Evolutionary conservation across 208 protist species (phyloP).

Genomic region (Blastocrithidia nonstop): DNA sequence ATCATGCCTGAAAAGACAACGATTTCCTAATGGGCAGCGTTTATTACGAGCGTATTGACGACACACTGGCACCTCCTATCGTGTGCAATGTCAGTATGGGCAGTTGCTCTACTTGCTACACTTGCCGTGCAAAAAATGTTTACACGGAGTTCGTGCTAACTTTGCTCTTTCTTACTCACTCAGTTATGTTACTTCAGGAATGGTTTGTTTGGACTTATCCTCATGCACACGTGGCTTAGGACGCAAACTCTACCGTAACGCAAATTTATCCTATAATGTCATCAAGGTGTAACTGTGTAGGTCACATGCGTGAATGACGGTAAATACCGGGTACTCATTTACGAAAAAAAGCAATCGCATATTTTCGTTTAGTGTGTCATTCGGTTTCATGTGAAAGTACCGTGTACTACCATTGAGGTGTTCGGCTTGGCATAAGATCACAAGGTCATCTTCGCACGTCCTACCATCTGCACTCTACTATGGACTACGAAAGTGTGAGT

Average conservation of each 20-base stretch:
- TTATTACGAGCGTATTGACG: conserved; percentile 30
- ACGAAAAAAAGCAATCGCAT: conserved; percentile 72
- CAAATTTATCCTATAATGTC: conserved; percentile 57
- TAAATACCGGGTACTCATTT: conserved; percentile 75
- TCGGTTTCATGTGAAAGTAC: conserved; percentile 46
- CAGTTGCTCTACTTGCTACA: conserved; percentile 15
- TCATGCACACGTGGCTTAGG: too few relatives aligned
- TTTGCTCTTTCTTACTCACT: too few relatives aligned
- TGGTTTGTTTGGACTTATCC: too few relatives aligned
- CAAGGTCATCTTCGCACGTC: too few relatives aligned
- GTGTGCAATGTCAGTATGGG: conserved; percentile 64
- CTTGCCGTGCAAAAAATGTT: too few relatives aligned
- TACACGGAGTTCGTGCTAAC: too few relatives aligned
- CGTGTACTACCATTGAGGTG: conserved; percentile 29
- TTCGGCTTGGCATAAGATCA: conserved; percentile 46
- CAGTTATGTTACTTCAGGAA: too few relatives aligned
- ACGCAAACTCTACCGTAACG: conserved; percentile 51
- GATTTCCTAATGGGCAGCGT: conserved; percentile 30
- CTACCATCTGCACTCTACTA: too few relatives aligned
- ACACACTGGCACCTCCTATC: conserved; percentile 45
- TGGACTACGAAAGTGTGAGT: too few relatives aligned
- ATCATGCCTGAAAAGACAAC: conserved; percentile 72
- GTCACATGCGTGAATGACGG: conserved; percentile 28
- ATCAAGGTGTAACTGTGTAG: conserved; percentile 28
- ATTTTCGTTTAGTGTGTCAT: conserved; percentile 51